Evolutionary conservation across 495 filamentous ascomycete genomes (phyloP), one percentile per base, ranked within the genome.

Genomic region (Penicillium pancosmium): DNA sequence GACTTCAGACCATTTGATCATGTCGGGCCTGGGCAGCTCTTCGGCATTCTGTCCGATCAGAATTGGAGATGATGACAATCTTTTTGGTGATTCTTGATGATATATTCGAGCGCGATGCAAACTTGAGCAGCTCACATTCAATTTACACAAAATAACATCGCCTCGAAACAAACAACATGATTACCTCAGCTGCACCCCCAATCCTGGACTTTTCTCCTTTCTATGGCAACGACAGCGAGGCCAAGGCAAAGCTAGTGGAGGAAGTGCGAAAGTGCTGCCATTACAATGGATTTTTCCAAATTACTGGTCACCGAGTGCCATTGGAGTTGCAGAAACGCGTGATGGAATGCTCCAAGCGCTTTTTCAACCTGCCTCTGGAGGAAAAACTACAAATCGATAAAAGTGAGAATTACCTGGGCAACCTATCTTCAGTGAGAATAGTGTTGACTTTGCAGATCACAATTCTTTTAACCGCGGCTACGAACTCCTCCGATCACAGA

Each of bases 291-390:
- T 83, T 82, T 61, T 80, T 83, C 64, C 78, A 81, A 56, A 70
- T 79, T 52, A 75, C 61, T 8, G 75, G 75, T 61, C 80, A 83
- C 54, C 74, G 76, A 47, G 68, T 83, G 6, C 66, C 71, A 10
- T 38, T 67, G 35, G 67, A 70, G 1, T 55, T 76, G 3, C 73
- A 76, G 57, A 52, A 33, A 0, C 64, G 64, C 0, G 71, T 73
- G 1, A 72, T 76, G 71, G 19, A 59, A 25, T 72, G 69, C 52
- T 74, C 79, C 0, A 74, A 78, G 55, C 68, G 70, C 1, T 78
- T 86, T 49, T 86, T 86, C 54, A 70, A 72, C 8, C 69, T 84
- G 0, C 77, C 82, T 1, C 54, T 81, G 18, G 81, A 82, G 27
- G 76, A 83, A 57, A 85, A 85, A 63, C 57, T 77, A 43, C 67